Percentiles rank a stretch among this genome's conserved stretches.
phyloP scores from a whole-genome alignment of 1,284 basidiomycete species.

The Exobasidium cylindrosporum region DNA sequence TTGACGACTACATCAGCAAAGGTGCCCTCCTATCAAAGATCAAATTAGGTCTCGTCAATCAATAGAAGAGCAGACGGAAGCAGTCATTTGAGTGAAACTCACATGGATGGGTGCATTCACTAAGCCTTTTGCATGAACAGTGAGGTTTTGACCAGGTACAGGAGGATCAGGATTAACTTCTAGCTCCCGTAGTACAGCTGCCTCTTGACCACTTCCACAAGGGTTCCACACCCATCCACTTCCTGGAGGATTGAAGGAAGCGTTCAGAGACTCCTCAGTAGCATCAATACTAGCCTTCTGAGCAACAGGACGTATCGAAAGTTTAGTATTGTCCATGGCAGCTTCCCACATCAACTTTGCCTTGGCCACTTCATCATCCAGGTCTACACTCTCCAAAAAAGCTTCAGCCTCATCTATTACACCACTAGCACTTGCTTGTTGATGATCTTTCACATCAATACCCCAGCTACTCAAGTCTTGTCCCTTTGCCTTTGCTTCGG shows the following conservation, averaged over 20 bases:
- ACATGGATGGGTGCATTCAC: conserved; percentile 37
- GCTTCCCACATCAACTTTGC: conserved; percentile 6
- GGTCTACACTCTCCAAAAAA: conserved; percentile 1
- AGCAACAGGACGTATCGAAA: conserved; percentile 4
- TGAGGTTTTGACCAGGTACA: conserved; percentile 48
- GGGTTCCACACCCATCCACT: conserved; percentile 45
- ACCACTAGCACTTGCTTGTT: not conserved
- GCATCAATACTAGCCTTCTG: not conserved
- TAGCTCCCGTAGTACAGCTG: conserved; percentile 39
- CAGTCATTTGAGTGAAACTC: conserved; percentile 21
- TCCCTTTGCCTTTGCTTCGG: not conserved
- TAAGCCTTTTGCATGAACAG: conserved; percentile 41
- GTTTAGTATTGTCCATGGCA: not conserved
- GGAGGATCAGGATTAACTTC: conserved; percentile 49
- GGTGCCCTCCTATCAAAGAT: conserved; percentile 39
- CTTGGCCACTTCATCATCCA: conserved; percentile 7
- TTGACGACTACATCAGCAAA: conserved; percentile 49
- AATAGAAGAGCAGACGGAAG: conserved; percentile 2
- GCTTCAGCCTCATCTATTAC: not conserved
- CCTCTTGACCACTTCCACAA: conserved; percentile 37
- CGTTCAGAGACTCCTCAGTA: not conserved
- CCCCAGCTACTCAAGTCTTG: not conserved
- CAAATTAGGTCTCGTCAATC: too few relatives aligned
- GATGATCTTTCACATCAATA: not conserved
- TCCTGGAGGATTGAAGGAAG: conserved; percentile 10